Percentiles rank a stretch among this genome's conserved stretches.
phyloP scores from a whole-genome alignment of 805 yeast genomes.

The Candida endomychidarum region DNA sequence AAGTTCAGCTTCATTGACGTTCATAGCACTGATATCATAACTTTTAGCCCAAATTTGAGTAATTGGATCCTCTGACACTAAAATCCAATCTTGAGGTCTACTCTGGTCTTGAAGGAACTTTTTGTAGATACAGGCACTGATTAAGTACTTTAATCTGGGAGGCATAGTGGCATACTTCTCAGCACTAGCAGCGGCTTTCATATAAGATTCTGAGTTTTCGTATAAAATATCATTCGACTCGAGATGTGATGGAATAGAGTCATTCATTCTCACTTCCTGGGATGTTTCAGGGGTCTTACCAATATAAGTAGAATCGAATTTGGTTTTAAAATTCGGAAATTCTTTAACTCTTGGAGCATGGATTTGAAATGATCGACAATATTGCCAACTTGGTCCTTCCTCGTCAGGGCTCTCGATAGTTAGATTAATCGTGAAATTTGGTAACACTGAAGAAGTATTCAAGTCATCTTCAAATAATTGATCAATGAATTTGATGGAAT shows the following conservation, averaged over 20 bases:
- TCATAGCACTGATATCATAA: constrained; percentile 52
- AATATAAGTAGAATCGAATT: constrained; percentile 28
- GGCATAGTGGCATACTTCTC: constrained; percentile 49
- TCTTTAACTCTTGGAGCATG: constrained; percentile 50
- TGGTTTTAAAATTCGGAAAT: constrained; percentile 46
- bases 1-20: constrained; percentile 52
- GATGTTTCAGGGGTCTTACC: constrained; percentile 15
- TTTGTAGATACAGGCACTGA: constrained; percentile 60
- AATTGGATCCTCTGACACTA: constrained; percentile 61
- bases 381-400: constrained; percentile 51
- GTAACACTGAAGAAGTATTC: constrained; percentile 1
- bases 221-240: constrained; percentile 26
- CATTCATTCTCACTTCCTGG: not conserved
- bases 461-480: constrained; percentile 27
- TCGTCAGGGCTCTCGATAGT: constrained; percentile 42
- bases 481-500: constrained; percentile 63
- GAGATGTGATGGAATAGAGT: not conserved
- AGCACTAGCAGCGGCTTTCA: constrained; percentile 24
- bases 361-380: constrained; percentile 45
- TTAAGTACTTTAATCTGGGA: constrained; percentile 49
- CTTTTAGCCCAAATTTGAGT: constrained; percentile 55
- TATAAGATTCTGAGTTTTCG: constrained; percentile 27
- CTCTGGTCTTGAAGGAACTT: constrained; percentile 37
- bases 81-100: constrained; percentile 47
- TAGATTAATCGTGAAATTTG: constrained; percentile 12